Conservation (phyloP, 1,284 basidiomycete species). For the Caloboletus firmus region DNA sequence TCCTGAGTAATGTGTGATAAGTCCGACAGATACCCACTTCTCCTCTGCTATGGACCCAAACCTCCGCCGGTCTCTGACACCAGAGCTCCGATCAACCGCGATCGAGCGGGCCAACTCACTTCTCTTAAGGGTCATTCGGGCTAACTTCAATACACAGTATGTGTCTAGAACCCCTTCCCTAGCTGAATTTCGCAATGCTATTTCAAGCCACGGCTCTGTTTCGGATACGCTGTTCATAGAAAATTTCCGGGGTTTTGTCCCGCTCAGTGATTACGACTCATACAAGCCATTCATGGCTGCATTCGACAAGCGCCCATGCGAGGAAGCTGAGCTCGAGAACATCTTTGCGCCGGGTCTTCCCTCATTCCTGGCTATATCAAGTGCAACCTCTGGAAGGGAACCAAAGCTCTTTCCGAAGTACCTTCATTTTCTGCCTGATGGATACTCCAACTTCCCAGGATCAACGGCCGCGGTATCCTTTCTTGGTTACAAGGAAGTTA, state of each 20-base stretch:
- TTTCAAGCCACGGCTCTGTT: neutral
- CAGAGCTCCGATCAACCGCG: neutral
- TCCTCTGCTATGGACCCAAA: neutral
- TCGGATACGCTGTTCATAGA: neutral
- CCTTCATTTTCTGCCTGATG: neutral
- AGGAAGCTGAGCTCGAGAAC: conserved; percentile 10
- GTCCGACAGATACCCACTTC: too few relatives aligned
- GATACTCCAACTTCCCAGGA: neutral
- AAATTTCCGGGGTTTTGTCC: conserved; percentile 5
- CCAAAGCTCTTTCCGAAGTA: conserved; percentile 7
- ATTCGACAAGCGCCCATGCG: conserved; percentile 11
- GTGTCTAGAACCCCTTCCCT: conserved; percentile 1
- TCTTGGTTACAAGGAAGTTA: neutral
- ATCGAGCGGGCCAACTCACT: neutral
- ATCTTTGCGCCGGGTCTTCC: conserved; percentile 20
- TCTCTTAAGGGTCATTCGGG: conserved; percentile 3
- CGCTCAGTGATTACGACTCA: conserved; percentile 10
- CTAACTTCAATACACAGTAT: conserved; percentile 6
- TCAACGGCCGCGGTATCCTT: neutral
- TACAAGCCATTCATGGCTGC: conserved; percentile 13
- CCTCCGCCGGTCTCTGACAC: neutral
- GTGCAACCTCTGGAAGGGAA: conserved; percentile 11
- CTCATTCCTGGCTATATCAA: conserved; percentile 3
- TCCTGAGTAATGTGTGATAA: too few relatives aligned
- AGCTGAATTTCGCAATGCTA: conserved; percentile 1